These are phyloP conservation scores for Ogataea polymorpha DNA, from an alignment of 805 yeast species.

Conservation along the genomic window DNA sequence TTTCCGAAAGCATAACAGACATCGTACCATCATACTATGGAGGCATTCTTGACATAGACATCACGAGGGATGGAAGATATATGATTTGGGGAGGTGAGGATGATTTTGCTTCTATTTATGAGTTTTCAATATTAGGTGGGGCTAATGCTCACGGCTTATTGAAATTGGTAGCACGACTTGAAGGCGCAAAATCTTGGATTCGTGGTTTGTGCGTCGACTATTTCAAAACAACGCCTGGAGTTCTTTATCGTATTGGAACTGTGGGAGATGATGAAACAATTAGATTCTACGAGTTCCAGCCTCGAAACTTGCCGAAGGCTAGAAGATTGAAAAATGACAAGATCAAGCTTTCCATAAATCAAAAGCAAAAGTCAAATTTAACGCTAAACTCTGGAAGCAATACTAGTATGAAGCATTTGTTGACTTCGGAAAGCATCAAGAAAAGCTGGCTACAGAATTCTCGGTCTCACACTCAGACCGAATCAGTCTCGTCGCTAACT, in stretches of 20 bases:
- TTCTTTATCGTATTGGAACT: conserved; percentile 46
- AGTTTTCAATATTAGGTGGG: conserved; percentile 23
- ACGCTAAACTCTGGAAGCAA: conserved; percentile 15
- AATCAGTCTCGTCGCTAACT: conserved; percentile 30
- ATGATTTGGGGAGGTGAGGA: conserved; percentile 53
- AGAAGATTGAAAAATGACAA: conserved; percentile 20
- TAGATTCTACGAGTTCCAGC: conserved; percentile 53
- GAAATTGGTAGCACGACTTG: conserved; percentile 30
- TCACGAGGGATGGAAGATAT: conserved; percentile 48
- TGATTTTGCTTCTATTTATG: conserved; percentile 46
- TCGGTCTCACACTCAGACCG: conserved; percentile 17
- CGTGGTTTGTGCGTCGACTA: conserved; percentile 43
- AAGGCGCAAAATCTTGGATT: conserved; percentile 56
- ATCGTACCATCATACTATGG: conserved; percentile 64
- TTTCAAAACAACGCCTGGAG: conserved; percentile 29
- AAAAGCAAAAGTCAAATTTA: conserved; percentile 13
- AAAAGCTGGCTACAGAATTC: conserved; percentile 13
- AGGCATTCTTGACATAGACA: conserved; percentile 50
- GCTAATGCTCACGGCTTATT: conserved; percentile 20
- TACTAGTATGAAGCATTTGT: conserved; percentile 9
- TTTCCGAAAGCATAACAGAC: conserved; percentile 44
- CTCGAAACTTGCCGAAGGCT: conserved; percentile 38
- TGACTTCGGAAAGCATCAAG: conserved; percentile 12
- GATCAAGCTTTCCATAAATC: conserved; percentile 9
- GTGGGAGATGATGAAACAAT: conserved; percentile 56